Evolutionary conservation across 768 basidiomycete species (phyloP).

Genomic region (Leccinum aurantiacum): DNA sequence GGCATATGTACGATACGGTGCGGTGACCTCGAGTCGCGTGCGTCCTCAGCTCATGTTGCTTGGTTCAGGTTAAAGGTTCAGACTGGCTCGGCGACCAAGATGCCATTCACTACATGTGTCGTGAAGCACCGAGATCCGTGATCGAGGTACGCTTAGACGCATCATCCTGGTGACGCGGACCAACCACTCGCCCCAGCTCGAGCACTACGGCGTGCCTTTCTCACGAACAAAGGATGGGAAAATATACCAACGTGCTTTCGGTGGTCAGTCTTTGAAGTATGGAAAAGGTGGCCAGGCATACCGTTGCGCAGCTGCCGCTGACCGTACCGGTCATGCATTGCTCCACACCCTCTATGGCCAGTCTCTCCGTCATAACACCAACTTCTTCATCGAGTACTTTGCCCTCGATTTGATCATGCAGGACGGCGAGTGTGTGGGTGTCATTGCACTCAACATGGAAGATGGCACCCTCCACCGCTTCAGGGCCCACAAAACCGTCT

Average conservation of each 20-base stretch:
- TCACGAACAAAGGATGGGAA: conserved; percentile 98
- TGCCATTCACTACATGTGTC: conserved; percentile 99
- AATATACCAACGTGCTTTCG: conserved; percentile 99
- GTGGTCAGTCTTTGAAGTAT: conserved; percentile 94
- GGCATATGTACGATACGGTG: conserved; percentile 98
- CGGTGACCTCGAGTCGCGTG: conserved; percentile 28
- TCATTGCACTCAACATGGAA: conserved; percentile 99
- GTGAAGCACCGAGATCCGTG: conserved; percentile 92
- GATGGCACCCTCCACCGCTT: conserved; percentile 99
- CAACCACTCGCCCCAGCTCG: conserved; percentile 57
- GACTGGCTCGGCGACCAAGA: conserved; percentile 99
- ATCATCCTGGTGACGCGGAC: neutral
- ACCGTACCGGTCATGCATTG: conserved; percentile 97
- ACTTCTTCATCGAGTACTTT: conserved; percentile 99
- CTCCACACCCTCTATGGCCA: conserved; percentile 99
- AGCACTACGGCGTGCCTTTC: conserved; percentile 98
- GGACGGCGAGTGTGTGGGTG: conserved; percentile 98
- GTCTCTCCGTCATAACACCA: conserved; percentile 97
- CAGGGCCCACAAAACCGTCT: conserved; percentile 96
- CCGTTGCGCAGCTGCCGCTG: conserved; percentile 97
- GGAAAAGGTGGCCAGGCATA: conserved; percentile 99
- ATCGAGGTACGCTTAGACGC: conserved; percentile 62
- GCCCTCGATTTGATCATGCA: conserved; percentile 99
- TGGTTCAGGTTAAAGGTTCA: conserved; percentile 89
- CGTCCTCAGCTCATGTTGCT: conserved; percentile 16